Percentiles rank a stretch among this genome's conserved stretches.
phyloP scores from a whole-genome alignment of 257 asterid genomes.

The Marsdenia floribunda region DNA sequence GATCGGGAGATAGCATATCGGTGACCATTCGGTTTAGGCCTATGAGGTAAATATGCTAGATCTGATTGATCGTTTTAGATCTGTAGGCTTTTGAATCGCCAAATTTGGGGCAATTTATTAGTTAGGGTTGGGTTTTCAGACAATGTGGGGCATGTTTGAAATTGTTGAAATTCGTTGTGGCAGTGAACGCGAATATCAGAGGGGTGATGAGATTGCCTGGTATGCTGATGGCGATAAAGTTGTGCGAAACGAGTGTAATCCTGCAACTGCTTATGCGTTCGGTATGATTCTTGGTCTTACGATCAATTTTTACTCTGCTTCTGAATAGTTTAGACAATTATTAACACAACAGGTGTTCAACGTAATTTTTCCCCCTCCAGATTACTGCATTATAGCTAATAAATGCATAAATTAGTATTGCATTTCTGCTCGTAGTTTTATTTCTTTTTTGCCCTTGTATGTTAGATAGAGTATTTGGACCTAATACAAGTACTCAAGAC shows the following conservation, averaged over 20 bases:
- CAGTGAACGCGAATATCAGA: conserved; percentile 89
- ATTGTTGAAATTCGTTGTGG: conserved; percentile 26
- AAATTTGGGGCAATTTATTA: conserved; percentile 11
- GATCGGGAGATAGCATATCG: conserved; percentile 90
- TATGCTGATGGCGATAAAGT: conserved; percentile 74
- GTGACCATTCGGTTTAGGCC: conserved; percentile 97
- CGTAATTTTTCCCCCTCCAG: no score
- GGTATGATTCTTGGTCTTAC: conserved; percentile 39
- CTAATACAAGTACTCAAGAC: conserved; percentile 69
- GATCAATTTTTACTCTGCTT: background rate
- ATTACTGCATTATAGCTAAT: background rate
- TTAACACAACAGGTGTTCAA: background rate
- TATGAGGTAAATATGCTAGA: conserved; percentile 63
- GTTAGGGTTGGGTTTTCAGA: conserved; percentile 35
- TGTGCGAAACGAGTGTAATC: conserved; percentile 88
- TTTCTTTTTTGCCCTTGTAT: conserved; percentile 2
- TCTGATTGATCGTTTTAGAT: conserved; percentile 46
- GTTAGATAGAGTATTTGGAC: conserved; percentile 87
- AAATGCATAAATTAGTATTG: background rate
- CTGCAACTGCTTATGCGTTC: conserved; percentile 80
- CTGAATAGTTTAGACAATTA: background rate
- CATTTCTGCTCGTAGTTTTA: background rate
- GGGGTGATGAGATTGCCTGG: conserved; percentile 96
- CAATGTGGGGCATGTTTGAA: conserved; percentile 25
- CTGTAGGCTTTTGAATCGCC: conserved; percentile 19